Conservation (phyloP, 148 eudicot genomes). For the Fagopyrum tataricum region DNA sequence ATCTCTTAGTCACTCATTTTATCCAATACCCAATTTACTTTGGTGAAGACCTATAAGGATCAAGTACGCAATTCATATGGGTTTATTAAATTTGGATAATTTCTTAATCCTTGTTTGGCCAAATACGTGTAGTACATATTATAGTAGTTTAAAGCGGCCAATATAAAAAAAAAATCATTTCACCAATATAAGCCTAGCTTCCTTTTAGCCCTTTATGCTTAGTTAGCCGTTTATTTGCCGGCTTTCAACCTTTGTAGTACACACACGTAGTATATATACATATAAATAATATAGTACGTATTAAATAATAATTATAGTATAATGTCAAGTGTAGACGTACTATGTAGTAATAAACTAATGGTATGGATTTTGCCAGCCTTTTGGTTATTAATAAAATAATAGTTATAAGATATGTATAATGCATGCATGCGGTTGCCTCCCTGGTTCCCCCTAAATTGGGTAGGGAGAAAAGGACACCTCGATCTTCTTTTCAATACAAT, state of each 20-base stretch:
- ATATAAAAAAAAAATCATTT: background rate
- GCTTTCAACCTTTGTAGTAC: background rate
- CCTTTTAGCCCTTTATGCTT: background rate
- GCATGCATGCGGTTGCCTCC: conserved; percentile 6
- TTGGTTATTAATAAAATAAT: background rate
- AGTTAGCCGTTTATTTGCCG: background rate
- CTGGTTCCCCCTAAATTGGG: background rate
- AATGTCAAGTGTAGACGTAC: background rate
- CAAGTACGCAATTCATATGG: too few relatives aligned
- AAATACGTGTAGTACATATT: too few relatives aligned
- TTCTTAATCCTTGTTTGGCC: too few relatives aligned
- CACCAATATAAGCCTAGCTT: background rate
- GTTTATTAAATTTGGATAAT: too few relatives aligned
- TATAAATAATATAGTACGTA: background rate
- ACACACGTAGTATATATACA: background rate
- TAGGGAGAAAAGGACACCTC: background rate
- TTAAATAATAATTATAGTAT: background rate
- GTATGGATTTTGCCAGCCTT: background rate
- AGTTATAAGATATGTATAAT: background rate
- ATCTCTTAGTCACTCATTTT: background rate
- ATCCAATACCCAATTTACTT: background rate
- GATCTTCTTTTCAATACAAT: background rate
- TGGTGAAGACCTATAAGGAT: too few relatives aligned
- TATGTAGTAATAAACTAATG: background rate
- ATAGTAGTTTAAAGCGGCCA: too few relatives aligned